Base-by-base conservation (phyloP, 139 green algal genomes). In the Limnomonas spitsbergensis region DNA sequence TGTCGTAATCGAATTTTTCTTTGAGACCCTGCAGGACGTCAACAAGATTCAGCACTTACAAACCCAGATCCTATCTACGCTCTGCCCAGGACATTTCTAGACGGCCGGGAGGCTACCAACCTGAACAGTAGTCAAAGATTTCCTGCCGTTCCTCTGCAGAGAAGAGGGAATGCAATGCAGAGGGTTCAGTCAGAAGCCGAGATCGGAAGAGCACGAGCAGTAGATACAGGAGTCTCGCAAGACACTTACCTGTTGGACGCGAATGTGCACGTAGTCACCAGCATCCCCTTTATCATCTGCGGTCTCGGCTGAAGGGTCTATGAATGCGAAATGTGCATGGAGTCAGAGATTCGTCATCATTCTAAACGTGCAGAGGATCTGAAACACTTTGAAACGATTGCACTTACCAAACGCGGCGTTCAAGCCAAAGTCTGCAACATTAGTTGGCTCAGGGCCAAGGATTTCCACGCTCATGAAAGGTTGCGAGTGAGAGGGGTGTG, bases 81-180 rank as follows among this genome's bases (percentile, higher is more conserved):
- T 52, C 9, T 53, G 26, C 35, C 34, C 9, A 29, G 69, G 69
- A n/a, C n/a, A n/a, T 52, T 52, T 75, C 9, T 4, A 34, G 9
- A 4, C n/a, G 9, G 26, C 4, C 69, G 52, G 26, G 72, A 27
- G 32, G 27, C 32, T 69, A 39, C 81, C 75, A 54, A 90, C 86
- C 88, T 95, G 94, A 1, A 99, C 90, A 3, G 96, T 99, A 1
- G 96, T 99, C 89, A 99, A 85, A 32, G 79, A 93, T 86, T 99
- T 99, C 66, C 93, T 91, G 76, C 96, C 96, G 90, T 99, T 99
- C 73, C 96, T 88, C 84, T 92, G 61, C 20, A 61, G 47, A 20
- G 47, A 20, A 34, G 29, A 24, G 61, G 61, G 29, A 34, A 72
- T 36, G 20, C 47, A 61, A 61, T 14, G 47, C 14, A 61, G 14